Percentiles rank a stretch among this genome's conserved stretches.
Evolutionary conservation across 1,139 yeast genomes (phyloP).

Genomic region (Zygoascus hellenicus): DNA sequence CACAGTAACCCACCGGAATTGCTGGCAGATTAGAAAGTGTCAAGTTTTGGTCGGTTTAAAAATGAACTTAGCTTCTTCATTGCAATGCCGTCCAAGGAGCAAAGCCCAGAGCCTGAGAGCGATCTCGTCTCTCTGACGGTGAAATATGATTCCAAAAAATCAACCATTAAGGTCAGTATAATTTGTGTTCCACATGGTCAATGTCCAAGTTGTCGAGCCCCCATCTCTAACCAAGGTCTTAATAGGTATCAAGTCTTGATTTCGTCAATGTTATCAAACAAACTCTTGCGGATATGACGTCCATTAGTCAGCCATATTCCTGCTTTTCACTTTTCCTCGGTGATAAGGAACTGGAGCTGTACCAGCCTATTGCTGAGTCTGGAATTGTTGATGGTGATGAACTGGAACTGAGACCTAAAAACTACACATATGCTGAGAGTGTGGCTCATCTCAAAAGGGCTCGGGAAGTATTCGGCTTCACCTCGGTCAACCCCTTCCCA

Average conservation of each 20-base stretch:
- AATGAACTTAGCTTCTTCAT: no score
- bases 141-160: neutral
- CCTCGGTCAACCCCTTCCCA: conserved; percentile 28
- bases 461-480: conserved; percentile 44
- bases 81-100: neutral
- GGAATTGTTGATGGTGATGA: conserved; percentile 28
- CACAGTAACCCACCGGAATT: no score
- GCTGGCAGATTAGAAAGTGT: no score
- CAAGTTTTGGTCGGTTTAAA: no score
- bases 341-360: conserved; percentile 35
- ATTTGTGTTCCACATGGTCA: no score
- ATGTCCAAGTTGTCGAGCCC: neutral
- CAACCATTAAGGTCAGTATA: conserved; percentile 2
- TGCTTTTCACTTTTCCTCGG: conserved; percentile 47
- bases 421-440: conserved; percentile 45
- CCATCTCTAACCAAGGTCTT: neutral
- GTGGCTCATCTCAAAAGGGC: conserved; percentile 43
- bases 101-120: conserved; percentile 1
- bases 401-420: conserved; percentile 35
- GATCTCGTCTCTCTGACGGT: conserved; percentile 4
- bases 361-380: conserved; percentile 27
- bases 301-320: conserved; percentile 52
- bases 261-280: conserved; percentile 55
- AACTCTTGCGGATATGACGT: conserved; percentile 50
- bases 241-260: conserved; percentile 33